These are phyloP conservation scores for Laburnicola sp. DNA, from an alignment of 2,329 filamentous ascomycete species.

Conservation along the genomic window DNA sequence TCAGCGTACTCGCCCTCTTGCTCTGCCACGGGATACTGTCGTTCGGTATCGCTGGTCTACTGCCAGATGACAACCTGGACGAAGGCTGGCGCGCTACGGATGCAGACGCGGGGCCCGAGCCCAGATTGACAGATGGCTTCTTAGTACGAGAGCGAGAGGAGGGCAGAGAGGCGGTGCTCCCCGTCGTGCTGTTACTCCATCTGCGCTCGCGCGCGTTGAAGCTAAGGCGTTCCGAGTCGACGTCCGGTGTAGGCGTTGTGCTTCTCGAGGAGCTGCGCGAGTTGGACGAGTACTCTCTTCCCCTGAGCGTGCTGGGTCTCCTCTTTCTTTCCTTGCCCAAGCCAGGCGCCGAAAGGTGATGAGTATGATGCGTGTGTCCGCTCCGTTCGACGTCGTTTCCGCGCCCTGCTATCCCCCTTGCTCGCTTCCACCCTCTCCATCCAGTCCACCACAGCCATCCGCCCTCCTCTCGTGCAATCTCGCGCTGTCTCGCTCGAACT, in stretches of 20 bases:
- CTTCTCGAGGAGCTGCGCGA: slow-evolving; percentile 40
- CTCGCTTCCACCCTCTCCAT: slow-evolving; percentile 59
- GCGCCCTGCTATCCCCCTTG: slow-evolving; percentile 31
- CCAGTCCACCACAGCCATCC: slow-evolving; percentile 87
- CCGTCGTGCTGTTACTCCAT: slow-evolving; percentile 41
- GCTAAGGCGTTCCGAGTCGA: slow-evolving; percentile 27
- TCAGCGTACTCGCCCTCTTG: slow-evolving; percentile 40
- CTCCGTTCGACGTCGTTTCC: slow-evolving; percentile 35
- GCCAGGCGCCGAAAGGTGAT: slow-evolving; percentile 14
- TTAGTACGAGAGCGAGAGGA: slow-evolving; percentile 28
- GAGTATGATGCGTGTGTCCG: slow-evolving; percentile 15
- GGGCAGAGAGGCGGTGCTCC: slow-evolving; percentile 31
- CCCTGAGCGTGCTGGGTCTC: slow-evolving; percentile 33
- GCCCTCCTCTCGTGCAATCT: slow-evolving; percentile 68
- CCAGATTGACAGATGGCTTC: slow-evolving; percentile 15
- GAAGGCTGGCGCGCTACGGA: slow-evolving; percentile 34
- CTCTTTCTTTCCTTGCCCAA: slow-evolving; percentile 34
- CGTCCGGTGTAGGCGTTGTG: slow-evolving; percentile 38
- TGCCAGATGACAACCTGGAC: slow-evolving; percentile 14
- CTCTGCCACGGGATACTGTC: slow-evolving; percentile 33
- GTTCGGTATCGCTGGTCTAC: slow-evolving; percentile 31
- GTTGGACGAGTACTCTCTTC: slow-evolving; percentile 29
- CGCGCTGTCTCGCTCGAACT: slow-evolving; percentile 68
- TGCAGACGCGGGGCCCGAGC: slow-evolving; percentile 22
- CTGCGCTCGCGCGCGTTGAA: slow-evolving; percentile 28